Evolutionary conservation across 306 rosid genomes (phyloP), one percentile per base, ranked within the genome.

Genomic region (Trifolium repens): DNA sequence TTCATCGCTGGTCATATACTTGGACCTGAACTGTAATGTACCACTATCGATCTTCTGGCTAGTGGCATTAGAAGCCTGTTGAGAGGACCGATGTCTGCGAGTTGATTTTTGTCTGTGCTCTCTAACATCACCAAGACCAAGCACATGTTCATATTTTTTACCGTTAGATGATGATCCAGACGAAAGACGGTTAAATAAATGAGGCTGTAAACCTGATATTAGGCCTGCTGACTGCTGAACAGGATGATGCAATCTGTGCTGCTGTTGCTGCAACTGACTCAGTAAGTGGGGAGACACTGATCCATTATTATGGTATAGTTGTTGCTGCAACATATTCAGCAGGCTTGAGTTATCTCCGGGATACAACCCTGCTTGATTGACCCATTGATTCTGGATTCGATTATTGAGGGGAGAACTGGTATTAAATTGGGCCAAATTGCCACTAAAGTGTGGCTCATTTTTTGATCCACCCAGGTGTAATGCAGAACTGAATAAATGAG

Each of bases 271-370:
- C 84, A 84, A 79, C 65, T 87, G 90, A 62, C 74, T 35, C 82
- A 82, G 57, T 63, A 87, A 61, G 52, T 87, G 88, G 47, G 87
- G 82, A 53, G 88, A 27, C 53, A 82, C 10, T 65, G 86, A 59
- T 61, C 87, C 87, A 67, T 70, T 77, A 30, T 58, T 96, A 78
- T 78, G 92, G 68, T 88, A 83, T 35, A 90, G 84, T 78, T 91
- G 97, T 65, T 89, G 98, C 82, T 91, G 98, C 90, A 91, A 75
- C 83, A 91, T 82, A 82, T 81, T 87, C 39, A 90, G 75, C 39
- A 93, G 87, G 70, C 78, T 83, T 16, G 96, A 57, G 72, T 82
- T 85, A 85, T 87, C 92, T 22, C 92, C 87, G 42, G 89, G 81
- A 85, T 79, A 77, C 22, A 87, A 47, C 37, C 83, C 88, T 59